Conservation (phyloP, 1,139 yeast species). For the Kodamaea derodonti region DNA sequence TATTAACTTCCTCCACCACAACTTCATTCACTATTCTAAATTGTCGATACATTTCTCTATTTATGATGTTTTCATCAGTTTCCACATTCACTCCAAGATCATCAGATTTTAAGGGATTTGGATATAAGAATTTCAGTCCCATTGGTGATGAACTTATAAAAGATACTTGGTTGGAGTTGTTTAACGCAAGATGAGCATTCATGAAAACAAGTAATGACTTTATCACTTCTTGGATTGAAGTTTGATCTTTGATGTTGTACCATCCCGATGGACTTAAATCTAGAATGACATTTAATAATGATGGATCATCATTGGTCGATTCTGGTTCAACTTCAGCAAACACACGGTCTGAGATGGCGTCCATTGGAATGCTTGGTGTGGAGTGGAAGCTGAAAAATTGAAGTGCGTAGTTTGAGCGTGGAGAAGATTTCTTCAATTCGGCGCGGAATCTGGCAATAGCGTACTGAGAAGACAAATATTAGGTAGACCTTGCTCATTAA, state of each 20-base stretch:
- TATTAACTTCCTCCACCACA: slow-evolving; percentile 59
- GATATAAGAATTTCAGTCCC: slow-evolving; percentile 73
- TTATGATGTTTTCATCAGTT: slow-evolving; percentile 16
- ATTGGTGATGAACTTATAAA: slow-evolving; percentile 72
- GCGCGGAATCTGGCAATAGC: too few relatives aligned
- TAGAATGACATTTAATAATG: slow-evolving; percentile 71
- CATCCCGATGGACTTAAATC: slow-evolving; percentile 81
- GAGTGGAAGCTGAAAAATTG: neutral
- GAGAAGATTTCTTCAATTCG: too few relatives aligned
- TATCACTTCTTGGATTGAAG: slow-evolving; percentile 51
- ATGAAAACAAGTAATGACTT: slow-evolving; percentile 65
- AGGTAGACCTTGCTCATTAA: too few relatives aligned
- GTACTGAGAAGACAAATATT: too few relatives aligned
- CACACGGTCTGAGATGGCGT: slow-evolving; percentile 68
- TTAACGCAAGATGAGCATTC: slow-evolving; percentile 83
- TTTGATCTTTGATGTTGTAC: slow-evolving; percentile 48
- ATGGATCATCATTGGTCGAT: slow-evolving; percentile 61
- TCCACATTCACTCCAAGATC: slow-evolving; percentile 15
- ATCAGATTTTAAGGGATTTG: slow-evolving; percentile 37
- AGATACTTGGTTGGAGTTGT: slow-evolving; percentile 81
- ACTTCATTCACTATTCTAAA: slow-evolving; percentile 79
- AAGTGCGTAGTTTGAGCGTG: too few relatives aligned
- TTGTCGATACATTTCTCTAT: slow-evolving; percentile 71
- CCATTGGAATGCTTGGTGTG: slow-evolving; percentile 48
- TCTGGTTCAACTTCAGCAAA: slow-evolving; percentile 46